Percentiles rank a stretch among this genome's conserved stretches.
phyloP scores from a whole-genome alignment of 2,329 filamentous ascomycete species.

The Orbilia blumenaviensis region DNA sequence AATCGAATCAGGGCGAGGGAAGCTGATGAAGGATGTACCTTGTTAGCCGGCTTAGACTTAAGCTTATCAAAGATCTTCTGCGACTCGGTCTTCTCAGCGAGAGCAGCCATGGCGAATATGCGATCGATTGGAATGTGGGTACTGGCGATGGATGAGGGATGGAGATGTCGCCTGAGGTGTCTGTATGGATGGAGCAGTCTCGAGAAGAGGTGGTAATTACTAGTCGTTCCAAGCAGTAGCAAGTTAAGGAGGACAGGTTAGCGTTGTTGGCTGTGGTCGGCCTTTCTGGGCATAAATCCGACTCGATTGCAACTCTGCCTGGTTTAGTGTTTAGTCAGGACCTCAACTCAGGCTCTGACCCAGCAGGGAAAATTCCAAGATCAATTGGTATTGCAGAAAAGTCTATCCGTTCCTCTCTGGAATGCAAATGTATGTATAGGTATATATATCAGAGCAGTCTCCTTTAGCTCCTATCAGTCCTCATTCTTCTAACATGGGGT shows the following conservation, averaged over 20 bases:
- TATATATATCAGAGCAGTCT: background rate
- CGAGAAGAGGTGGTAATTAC: slow-evolving; percentile 5
- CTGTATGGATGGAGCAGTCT: background rate
- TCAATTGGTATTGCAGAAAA: slow-evolving; percentile 8
- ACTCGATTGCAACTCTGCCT: background rate
- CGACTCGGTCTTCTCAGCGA: slow-evolving; percentile 92
- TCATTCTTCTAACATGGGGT: too few species aligned
- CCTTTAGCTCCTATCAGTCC: background rate
- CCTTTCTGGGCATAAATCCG: background rate
- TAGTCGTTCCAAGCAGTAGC: background rate
- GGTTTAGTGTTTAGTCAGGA: too few species aligned
- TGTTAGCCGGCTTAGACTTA: slow-evolving; percentile 93
- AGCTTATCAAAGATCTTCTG: slow-evolving; percentile 98
- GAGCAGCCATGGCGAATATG: slow-evolving; percentile 62
- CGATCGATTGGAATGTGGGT: slow-evolving; percentile 21
- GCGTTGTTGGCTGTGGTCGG: slow-evolving; percentile 27
- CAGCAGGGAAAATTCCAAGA: slow-evolving; percentile 5
- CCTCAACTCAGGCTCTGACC: background rate
- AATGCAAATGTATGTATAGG: background rate
- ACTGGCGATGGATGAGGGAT: background rate
- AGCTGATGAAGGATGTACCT: slow-evolving; percentile 68
- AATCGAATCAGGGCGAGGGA: slow-evolving; percentile 44
- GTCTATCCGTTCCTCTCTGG: background rate
- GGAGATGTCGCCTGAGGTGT: slow-evolving; percentile 65
- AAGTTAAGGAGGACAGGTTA: slow-evolving; percentile 44